These are phyloP conservation scores for Hericium coralloides DNA, from an alignment of 768 basidiomycete species.

Conservation along the genomic window DNA sequence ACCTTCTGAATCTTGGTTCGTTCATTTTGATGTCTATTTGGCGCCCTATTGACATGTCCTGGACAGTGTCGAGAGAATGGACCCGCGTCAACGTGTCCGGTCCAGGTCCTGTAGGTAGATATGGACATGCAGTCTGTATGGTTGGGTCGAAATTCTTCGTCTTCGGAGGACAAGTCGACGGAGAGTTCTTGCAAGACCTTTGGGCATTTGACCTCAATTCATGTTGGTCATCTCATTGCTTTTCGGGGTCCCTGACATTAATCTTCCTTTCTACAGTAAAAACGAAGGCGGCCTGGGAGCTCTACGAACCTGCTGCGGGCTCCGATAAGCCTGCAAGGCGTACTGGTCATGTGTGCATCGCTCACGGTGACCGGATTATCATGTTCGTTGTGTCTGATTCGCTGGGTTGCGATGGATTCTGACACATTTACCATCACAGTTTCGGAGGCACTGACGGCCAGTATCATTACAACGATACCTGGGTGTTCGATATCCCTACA, in stretches of 20 bases:
- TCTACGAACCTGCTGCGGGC: constrained; percentile 48
- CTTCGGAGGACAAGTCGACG: constrained; percentile 95
- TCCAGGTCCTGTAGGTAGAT: constrained; percentile 76
- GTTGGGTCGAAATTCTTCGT: constrained; percentile 85
- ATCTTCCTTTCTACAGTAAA: constrained; percentile 45
- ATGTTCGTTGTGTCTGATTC: constrained; percentile 13
- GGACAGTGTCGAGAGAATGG: constrained; percentile 87
- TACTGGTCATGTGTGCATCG: constrained; percentile 87
- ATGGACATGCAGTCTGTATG: constrained; percentile 96
- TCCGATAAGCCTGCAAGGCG: constrained; percentile 66
- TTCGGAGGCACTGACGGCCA: constrained; percentile 99
- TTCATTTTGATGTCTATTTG: background rate
- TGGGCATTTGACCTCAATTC: constrained; percentile 96
- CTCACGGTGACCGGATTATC: constrained; percentile 49
- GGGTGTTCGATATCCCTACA: constrained; percentile 82
- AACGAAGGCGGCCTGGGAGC: constrained; percentile 78
- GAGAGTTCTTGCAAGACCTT: constrained; percentile 88
- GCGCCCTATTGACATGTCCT: background rate
- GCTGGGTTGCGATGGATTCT: background rate
- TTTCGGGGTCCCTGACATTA: constrained; percentile 1
- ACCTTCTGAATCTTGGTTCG: constrained; percentile 86
- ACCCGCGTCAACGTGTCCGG: constrained; percentile 76
- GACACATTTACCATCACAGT: constrained; percentile 29
- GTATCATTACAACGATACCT: constrained; percentile 99
- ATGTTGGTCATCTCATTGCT: constrained; percentile 39